A percentile compares a stretch with the other conserved stretches of the same genome.
phyloP scores from a whole-genome alignment of 139 green algal species.

The Nannochloris sp. region DNA sequence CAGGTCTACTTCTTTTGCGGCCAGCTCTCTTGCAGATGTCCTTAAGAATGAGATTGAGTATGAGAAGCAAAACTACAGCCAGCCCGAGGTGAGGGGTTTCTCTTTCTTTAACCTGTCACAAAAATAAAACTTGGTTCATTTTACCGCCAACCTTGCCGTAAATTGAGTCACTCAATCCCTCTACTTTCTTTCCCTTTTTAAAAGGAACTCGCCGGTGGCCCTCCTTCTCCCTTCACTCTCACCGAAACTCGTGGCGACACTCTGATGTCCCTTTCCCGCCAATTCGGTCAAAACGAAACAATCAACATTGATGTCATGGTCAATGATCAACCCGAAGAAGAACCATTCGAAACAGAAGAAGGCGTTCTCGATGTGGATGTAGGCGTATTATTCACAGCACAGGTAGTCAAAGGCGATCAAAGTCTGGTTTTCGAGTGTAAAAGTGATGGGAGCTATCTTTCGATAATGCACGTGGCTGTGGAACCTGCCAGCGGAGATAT shows the following conservation, averaged over 20 bases:
- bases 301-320: constrained; percentile 59
- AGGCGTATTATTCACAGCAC: constrained; percentile 41
- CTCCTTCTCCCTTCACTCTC: constrained; percentile 38
- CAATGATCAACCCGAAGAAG: constrained; percentile 38
- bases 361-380: constrained; percentile 30
- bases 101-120: too few relatives aligned
- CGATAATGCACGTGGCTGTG: constrained; percentile 38
- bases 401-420: constrained; percentile 36
- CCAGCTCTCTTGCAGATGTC: constrained; percentile 16
- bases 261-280: constrained; percentile 32
- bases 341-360: constrained; percentile 30
- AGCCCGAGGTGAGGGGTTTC: constrained; percentile 22
- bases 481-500: constrained; percentile 18
- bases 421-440: constrained; percentile 56
- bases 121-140: constrained; percentile 6
- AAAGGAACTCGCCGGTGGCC: constrained; percentile 14
- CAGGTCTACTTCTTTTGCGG: not conserved
- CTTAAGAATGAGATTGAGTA: constrained; percentile 55
- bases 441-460: constrained; percentile 49
- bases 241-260: constrained; percentile 40
- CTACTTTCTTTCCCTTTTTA: constrained; percentile 25
- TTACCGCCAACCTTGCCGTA: constrained; percentile 29
- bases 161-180: constrained; percentile 32
- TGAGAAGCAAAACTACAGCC: constrained; percentile 53
- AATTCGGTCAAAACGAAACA: constrained; percentile 25